A percentile compares a stretch with the other conserved stretches of the same genome.
phyloP scores from a whole-genome alignment of 176 grass and related monocot genomes.

The Triticum dicoccoides region DNA sequence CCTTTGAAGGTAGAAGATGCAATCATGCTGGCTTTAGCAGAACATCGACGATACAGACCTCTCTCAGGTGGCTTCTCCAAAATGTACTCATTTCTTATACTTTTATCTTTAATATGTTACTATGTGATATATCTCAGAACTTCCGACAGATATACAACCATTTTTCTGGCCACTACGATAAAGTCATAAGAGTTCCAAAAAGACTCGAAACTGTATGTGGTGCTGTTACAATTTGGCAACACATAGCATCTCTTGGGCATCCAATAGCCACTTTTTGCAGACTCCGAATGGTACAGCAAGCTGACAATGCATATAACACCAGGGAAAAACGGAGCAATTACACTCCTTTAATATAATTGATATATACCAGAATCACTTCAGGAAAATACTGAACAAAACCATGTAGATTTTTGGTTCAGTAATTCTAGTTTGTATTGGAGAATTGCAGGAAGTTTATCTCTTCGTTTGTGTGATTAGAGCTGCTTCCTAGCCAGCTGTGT shows the following conservation, averaged over 20 bases:
- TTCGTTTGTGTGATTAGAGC: neutral
- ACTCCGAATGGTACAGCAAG: neutral
- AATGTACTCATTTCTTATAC: slow-evolving; percentile 69
- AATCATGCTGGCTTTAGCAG: slow-evolving; percentile 76
- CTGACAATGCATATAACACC: neutral
- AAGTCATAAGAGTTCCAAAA: neutral
- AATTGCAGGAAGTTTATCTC: neutral
- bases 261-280: neutral
- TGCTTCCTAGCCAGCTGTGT: neutral
- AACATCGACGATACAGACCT: slow-evolving; percentile 69
- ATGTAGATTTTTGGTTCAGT: neutral
- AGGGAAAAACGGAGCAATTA: neutral
- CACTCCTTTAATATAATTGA: neutral
- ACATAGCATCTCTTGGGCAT: slow-evolving; percentile 1
- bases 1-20: slow-evolving; percentile 93
- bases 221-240: neutral
- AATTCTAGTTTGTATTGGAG: neutral
- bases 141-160: neutral
- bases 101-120: slow-evolving; percentile 41
- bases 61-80: slow-evolving; percentile 66
- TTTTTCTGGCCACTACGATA: neutral
- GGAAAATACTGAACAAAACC: neutral
- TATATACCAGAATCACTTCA: neutral
- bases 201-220: neutral
- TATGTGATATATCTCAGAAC: slow-evolving; percentile 17